These are phyloP conservation scores for Mortierella claussenii DNA, from an alignment of 192 early-diverging fungal species.

Conservation along the genomic window DNA sequence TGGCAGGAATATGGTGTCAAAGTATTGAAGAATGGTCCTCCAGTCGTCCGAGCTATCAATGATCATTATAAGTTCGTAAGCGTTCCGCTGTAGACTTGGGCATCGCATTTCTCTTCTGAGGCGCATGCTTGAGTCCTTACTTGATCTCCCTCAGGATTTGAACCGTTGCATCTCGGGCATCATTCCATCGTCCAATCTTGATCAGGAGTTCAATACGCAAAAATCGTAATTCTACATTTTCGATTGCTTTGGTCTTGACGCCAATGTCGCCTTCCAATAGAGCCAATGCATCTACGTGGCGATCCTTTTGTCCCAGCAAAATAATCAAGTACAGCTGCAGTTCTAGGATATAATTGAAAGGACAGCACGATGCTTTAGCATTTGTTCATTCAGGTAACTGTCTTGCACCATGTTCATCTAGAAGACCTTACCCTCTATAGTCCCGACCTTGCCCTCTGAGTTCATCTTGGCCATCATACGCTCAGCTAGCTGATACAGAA, in stretches of 20 bases:
- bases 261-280: conserved; percentile 72
- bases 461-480: conserved; percentile 85
- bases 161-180: conserved; percentile 56
- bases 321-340: conserved; percentile 82
- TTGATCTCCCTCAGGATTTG: conserved; percentile 54
- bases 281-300: conserved; percentile 71
- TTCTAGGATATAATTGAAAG: conserved; percentile 50
- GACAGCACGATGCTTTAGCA: too few species aligned
- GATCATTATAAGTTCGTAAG: background rate
- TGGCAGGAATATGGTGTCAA: conserved; percentile 66
- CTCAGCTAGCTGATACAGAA: conserved; percentile 79
- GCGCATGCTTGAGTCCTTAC: conserved; percentile 21
- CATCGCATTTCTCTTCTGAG: too few species aligned
- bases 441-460: conserved; percentile 69
- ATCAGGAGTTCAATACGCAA: conserved; percentile 65
- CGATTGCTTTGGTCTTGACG: conserved; percentile 63
- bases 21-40: conserved; percentile 67
- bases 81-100: too few species aligned
- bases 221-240: conserved; percentile 79
- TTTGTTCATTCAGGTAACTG: background rate
- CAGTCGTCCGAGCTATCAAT: conserved; percentile 80
- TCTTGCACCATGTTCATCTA: background rate
- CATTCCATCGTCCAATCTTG: conserved; percentile 58
- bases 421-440: conserved; percentile 66
- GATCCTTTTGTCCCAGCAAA: conserved; percentile 72